These are phyloP conservation scores for Apiotrichum gracile DNA, from an alignment of 1,284 basidiomycete species.

Conservation along the genomic window DNA sequence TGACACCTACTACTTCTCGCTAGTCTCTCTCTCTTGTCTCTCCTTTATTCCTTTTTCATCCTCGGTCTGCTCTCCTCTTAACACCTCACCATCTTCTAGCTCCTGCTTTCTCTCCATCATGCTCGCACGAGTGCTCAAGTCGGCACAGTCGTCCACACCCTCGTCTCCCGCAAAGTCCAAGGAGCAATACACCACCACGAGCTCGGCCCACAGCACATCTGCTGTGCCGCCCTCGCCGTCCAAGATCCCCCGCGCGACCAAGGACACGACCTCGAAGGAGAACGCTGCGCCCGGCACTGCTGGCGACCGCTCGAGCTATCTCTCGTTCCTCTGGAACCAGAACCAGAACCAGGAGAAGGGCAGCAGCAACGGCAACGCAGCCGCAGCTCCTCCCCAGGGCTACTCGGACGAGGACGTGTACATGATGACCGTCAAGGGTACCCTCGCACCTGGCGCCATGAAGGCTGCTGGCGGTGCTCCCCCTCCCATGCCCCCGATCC, in stretches of 20 bases:
- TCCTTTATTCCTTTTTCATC: not conserved
- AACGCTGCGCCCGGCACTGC: constrained; percentile 16
- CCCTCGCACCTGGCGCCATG: constrained; percentile 48
- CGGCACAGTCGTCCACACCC: constrained; percentile 9
- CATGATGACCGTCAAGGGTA: constrained; percentile 46
- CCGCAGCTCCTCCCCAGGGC: constrained; percentile 22
- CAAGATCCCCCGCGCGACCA: constrained; percentile 1
- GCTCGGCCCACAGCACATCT: not conserved
- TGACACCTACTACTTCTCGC: not conserved
- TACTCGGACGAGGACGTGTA: constrained; percentile 36
- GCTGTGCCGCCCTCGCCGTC: not conserved
- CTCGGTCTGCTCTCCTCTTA: too few species aligned
- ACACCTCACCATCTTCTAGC: not conserved
- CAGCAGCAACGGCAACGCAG: constrained; percentile 6
- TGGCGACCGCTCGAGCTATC: constrained; percentile 36
- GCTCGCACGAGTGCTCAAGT: constrained; percentile 12
- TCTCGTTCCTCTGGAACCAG: constrained; percentile 40
- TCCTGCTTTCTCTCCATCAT: not conserved
- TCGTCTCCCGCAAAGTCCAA: constrained; percentile 11
- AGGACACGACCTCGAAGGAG: constrained; percentile 20
- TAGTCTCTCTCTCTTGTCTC: not conserved
- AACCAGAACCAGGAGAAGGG: constrained; percentile 29
- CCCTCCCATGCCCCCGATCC: not conserved
- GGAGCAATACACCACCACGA: constrained; percentile 19
- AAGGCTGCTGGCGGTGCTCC: constrained; percentile 50